Evolutionary conservation across 331 rosid species (phyloP).

Genomic region (Quercus phellos): DNA sequence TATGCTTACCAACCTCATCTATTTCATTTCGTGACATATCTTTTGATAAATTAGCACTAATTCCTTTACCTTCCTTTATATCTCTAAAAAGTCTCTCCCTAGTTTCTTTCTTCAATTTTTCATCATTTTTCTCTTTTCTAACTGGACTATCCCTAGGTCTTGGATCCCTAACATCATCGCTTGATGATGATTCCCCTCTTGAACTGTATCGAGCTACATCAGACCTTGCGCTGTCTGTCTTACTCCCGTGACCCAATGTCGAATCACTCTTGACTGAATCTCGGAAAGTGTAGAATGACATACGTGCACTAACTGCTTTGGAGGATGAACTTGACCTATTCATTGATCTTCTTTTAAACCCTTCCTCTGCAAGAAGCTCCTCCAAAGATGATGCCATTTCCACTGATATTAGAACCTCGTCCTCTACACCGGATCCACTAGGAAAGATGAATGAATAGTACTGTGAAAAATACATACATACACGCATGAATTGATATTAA

Average conservation of each 20-base stretch:
- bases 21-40: constrained; percentile 13
- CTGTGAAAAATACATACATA: background rate
- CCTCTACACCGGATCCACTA: background rate
- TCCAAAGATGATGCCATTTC: constrained; percentile 74
- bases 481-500: background rate
- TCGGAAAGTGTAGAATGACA: constrained; percentile 6
- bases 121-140: constrained; percentile 15
- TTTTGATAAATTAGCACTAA: background rate
- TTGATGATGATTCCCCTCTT: background rate
- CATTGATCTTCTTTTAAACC: constrained; percentile 52
- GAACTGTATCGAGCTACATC: constrained; percentile 3
- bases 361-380: constrained; percentile 78
- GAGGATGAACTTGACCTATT: constrained; percentile 46
- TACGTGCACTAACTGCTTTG: constrained; percentile 29
- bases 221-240: constrained; percentile 24
- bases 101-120: constrained; percentile 24
- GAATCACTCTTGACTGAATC: constrained; percentile 18
- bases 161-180: background rate
- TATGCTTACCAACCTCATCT: constrained; percentile 29
- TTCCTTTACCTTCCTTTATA: constrained; percentile 17
- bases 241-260: constrained; percentile 18
- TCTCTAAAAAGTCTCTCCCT: constrained; percentile 6
- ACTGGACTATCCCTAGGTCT: constrained; percentile 17
- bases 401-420: constrained; percentile 5
- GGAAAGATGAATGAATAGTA: background rate